These are phyloP conservation scores for Apiospora kogelbergensis DNA, from an alignment of 2,329 filamentous ascomycete genomes.

Conservation along the genomic window DNA sequence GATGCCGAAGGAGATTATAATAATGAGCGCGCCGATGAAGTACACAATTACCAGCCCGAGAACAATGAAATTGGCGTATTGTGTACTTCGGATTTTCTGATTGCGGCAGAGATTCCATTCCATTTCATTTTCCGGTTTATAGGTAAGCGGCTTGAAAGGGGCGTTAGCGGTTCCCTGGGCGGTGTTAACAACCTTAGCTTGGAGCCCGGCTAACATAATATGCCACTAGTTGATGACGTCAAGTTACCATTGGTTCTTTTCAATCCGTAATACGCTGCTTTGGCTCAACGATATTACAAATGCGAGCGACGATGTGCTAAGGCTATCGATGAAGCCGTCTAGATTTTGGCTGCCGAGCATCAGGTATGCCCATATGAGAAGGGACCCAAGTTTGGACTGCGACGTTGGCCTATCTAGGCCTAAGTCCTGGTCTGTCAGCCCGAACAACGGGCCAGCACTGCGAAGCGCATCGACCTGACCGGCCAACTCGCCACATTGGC, in stretches of 20 bases:
- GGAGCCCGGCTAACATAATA: neutral
- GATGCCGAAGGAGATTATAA: neutral
- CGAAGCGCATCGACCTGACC: neutral
- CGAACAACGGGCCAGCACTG: neutral
- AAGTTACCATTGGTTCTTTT: neutral
- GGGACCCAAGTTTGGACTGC: neutral
- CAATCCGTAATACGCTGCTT: neutral
- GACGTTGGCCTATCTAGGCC: neutral
- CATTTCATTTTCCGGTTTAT: neutral
- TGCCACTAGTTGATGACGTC: neutral
- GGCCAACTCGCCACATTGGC: neutral
- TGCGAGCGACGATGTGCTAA: neutral
- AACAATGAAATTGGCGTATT: neutral
- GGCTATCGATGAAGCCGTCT: no score
- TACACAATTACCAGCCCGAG: neutral
- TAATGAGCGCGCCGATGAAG: neutral
- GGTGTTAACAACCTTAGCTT: neutral
- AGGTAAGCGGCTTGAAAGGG: neutral
- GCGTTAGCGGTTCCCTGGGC: neutral
- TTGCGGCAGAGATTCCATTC: slow-evolving; percentile 5
- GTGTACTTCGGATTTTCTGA: neutral
- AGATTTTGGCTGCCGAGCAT: neutral
- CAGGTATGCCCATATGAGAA: neutral
- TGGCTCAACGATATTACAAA: neutral
- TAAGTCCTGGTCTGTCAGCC: neutral